Percentiles rank a stretch among this genome's conserved stretches.
Conservation (phyloP, 1,284 basidiomycete genomes). For the Polyporus tsugae region DNA sequence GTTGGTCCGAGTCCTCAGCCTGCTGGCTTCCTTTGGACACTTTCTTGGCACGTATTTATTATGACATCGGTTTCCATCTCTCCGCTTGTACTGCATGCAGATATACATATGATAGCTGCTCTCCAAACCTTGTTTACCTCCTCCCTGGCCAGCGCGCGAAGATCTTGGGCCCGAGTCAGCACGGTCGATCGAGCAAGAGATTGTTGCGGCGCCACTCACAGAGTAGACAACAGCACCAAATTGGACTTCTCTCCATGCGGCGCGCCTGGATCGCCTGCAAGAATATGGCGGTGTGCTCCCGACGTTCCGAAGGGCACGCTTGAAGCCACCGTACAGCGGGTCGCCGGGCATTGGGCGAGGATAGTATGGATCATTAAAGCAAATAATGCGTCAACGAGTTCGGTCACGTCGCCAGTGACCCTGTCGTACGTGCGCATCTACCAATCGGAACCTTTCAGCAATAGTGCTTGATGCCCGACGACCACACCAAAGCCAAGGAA, state of each 20-base stretch:
- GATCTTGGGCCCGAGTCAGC: too few species aligned
- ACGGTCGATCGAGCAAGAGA: too few species aligned
- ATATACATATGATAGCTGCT: too few species aligned
- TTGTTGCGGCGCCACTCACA: too few species aligned
- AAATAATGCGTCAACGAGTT: constrained; percentile 39
- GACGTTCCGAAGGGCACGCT: background rate
- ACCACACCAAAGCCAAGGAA: too few species aligned
- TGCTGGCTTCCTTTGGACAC: constrained; percentile 11
- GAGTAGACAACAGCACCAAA: too few species aligned
- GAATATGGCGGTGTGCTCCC: too few species aligned
- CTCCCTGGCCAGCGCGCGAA: too few species aligned
- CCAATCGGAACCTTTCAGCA: background rate
- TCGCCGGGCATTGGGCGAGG: constrained; percentile 38
- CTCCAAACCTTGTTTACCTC: too few species aligned
- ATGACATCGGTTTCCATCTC: background rate
- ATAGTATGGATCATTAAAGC: constrained; percentile 45
- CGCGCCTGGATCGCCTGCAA: too few species aligned
- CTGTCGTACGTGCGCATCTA: background rate
- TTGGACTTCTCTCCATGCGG: too few species aligned
- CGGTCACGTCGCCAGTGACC: constrained; percentile 23
- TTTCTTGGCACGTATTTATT: constrained; percentile 9
- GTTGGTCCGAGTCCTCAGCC: constrained; percentile 25
- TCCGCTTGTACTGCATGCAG: background rate
- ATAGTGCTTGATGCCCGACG: too few species aligned
- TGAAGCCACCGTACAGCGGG: constrained; percentile 39